Percentiles rank a stretch among this genome's conserved stretches.
Conservation (phyloP, 495 filamentous ascomycete genomes). For the Astrothelium subdiscretum region DNA sequence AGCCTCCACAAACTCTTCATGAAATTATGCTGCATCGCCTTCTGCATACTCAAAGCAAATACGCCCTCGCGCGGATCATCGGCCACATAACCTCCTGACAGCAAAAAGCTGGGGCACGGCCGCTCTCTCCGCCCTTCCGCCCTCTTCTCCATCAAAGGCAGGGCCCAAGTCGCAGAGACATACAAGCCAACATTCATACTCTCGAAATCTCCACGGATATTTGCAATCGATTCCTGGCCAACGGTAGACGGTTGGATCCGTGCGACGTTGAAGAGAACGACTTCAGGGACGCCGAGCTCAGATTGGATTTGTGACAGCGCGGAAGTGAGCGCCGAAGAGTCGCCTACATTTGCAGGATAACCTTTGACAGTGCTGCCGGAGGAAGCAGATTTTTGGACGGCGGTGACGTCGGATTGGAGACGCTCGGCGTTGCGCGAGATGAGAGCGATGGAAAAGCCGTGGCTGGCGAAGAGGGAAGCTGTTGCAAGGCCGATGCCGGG, state of each 20-base stretch:
- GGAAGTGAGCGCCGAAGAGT: constrained; percentile 8
- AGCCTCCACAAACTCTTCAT: constrained; percentile 10
- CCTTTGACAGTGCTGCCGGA: constrained; percentile 12
- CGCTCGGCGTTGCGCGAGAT: constrained; percentile 10
- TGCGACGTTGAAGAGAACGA: constrained; percentile 16
- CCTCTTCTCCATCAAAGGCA: not conserved
- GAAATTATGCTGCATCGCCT: constrained; percentile 14
- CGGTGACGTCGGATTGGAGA: constrained; percentile 9
- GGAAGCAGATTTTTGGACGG: constrained; percentile 12
- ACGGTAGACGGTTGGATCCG: constrained; percentile 8
- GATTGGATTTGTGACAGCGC: constrained; percentile 10
- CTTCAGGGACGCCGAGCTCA: constrained; percentile 12
- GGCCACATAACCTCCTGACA: constrained; percentile 2
- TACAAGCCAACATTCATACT: not conserved
- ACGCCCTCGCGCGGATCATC: not conserved
- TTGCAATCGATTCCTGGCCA: constrained; percentile 8
- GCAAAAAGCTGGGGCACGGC: constrained; percentile 9
- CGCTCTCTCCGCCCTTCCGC: not conserved
- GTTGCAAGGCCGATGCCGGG: constrained; percentile 15
- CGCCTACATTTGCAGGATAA: constrained; percentile 11
- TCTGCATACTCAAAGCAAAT: constrained; percentile 8
- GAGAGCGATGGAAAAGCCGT: constrained; percentile 20
- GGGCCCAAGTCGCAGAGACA: not conserved
- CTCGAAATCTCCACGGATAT: constrained; percentile 10
- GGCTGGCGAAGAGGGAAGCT: constrained; percentile 11